Evolutionary conservation across 257 asterid genomes (phyloP), one percentile per base, ranked within the genome.

Genomic region (Cordia subcordata): DNA sequence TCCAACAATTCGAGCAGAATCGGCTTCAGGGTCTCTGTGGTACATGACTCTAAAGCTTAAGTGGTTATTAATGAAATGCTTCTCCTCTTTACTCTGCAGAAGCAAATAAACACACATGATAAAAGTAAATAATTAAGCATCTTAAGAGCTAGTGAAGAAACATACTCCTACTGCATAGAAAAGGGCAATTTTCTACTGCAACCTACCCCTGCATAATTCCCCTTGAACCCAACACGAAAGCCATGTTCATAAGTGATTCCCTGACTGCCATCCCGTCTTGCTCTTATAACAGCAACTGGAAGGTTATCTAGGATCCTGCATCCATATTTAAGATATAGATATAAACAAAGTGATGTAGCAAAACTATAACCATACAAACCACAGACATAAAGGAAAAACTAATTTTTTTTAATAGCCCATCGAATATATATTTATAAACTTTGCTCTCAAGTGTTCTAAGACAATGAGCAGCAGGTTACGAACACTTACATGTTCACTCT

Each of bases 271-370:
- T 85, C 95, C 65, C 85, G 82, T 68, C 90, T 75, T 83, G 78
- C 93, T 71, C 95, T 76, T 61, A 76, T 76, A 44, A 88, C 95
- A 59, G 96, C 96, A 63, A 85, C 95, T 20, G 96, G 96, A 67
- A 85, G 93, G 79, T 88, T 88, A 78, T 88, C 96, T 66, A 88
- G 69, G 76, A 88, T 88, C 96, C 96, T 88, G 84, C 72, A 74
- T 20, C 67, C 56, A 68, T 12, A 58, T 68, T 54, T 53, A 18
- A 65, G n/a, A 51, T 52, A 55, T 47, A 13, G 50, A 67, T 42
- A 42, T 10, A 42, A 10, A 42, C 47, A 10, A 42, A 42, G 12
- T 2, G 10, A 42, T 27, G 4, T 27, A 14, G 47, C 47, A 42
- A 42, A 39, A 42, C 2, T 42, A 49, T 8, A 1, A 4, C 21